Evolutionary conservation across 139 green algal genomes (phyloP).

Genomic region (Picochlorum sp.): DNA sequence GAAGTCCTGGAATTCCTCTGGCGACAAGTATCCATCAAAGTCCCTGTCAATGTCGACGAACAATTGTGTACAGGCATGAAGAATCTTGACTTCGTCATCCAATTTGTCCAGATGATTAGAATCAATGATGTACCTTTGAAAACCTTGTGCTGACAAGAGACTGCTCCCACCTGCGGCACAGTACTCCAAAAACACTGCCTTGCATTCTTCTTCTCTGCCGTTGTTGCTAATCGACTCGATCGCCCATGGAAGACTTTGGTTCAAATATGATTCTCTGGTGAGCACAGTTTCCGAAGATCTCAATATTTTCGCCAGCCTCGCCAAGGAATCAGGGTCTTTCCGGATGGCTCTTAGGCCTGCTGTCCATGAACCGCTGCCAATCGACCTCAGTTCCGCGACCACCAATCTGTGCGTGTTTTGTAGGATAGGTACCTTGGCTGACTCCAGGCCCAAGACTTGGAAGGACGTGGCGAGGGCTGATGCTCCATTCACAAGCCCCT

Average conservation of each 20-base stretch:
- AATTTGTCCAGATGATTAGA: neutral
- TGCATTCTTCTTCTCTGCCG: neutral
- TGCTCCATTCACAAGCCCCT: too few relatives aligned
- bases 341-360: neutral
- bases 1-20: conserved; percentile 6
- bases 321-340: neutral
- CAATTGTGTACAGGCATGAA: too few relatives aligned
- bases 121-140: neutral
- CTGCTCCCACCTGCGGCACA: neutral
- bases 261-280: neutral
- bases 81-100: neutral
- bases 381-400: neutral
- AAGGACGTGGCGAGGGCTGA: too few relatives aligned
- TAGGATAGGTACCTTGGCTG: neutral
- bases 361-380: neutral
- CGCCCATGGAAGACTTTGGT: neutral
- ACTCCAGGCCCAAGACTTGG: too few relatives aligned
- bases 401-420: neutral
- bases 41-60: conserved; percentile 10
- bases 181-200: neutral
- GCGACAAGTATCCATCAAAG: conserved; percentile 2
- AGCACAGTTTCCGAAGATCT: neutral
- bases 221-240: neutral
- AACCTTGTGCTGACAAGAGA: conserved; percentile 4
- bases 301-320: neutral